Evolutionary conservation across 2,329 filamentous ascomycete species (phyloP).

Genomic region (Westerdykella aurantiaca): DNA sequence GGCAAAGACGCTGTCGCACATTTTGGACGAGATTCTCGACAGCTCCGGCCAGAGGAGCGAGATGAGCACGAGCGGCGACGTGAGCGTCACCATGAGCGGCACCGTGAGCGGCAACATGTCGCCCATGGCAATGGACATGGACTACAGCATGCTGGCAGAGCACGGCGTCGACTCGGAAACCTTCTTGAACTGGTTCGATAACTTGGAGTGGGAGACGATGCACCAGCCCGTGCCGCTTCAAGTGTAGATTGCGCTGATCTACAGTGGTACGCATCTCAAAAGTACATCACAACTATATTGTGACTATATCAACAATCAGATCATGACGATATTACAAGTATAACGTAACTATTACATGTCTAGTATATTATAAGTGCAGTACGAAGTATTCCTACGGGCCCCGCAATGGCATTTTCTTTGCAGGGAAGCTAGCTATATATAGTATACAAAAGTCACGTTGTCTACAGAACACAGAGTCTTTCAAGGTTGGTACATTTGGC

Average conservation of each 20-base stretch:
- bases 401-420: too few species aligned
- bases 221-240: constrained; percentile 1
- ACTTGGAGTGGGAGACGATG: constrained; percentile 1
- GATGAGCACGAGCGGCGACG: background rate
- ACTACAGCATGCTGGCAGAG: constrained; percentile 1
- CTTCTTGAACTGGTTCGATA: constrained; percentile 1
- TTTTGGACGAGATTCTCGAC: constrained; percentile 1
- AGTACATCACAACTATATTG: too few species aligned
- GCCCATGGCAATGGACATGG: constrained; percentile 1
- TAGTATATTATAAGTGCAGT: too few species aligned
- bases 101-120: constrained; percentile 1
- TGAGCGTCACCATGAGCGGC: background rate
- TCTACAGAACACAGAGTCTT: too few species aligned
- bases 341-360: too few species aligned
- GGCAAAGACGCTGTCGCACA: constrained; percentile 1
- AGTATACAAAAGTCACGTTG: too few species aligned
- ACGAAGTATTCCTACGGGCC: too few species aligned
- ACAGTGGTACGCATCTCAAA: too few species aligned
- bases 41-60: background rate
- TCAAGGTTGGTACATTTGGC: too few species aligned
- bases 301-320: too few species aligned
- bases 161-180: constrained; percentile 1
- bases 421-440: too few species aligned
- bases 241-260: background rate
- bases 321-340: too few species aligned